Base-by-base conservation (phyloP, 345 rosid genomes). In the Lagerstroemia speciosa region DNA sequence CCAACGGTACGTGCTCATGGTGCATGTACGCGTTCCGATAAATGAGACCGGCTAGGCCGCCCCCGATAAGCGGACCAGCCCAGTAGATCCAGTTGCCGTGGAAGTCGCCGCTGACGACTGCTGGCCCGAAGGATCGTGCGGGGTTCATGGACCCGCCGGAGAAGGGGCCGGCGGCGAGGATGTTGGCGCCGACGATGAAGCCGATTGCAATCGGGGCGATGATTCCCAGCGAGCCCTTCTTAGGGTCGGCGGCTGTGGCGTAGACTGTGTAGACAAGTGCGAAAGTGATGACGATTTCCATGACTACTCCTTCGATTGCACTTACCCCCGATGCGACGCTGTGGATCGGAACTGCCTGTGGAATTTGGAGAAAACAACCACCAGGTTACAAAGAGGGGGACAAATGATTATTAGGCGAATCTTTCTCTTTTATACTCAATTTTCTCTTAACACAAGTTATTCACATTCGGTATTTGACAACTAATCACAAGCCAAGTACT, bases 141-240 rank as follows among this genome's bases (percentile, higher is more conserved):
- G 98, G 96, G 88, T 93, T 93, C 98, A 91, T 93, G 61, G 98
- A 90, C 24, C 96, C 97, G 27, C 96, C 97, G 0, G 96, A 91
- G 83, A 93, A 93, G 38, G 98, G 98, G 68, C 98, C 98, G 16
- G 92, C 94, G 0, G 96, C 98, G 69, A 89, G 74, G 73, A 90
- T 93, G 86, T 93, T 93, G 78, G 98, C 97, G 37, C 97, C 98
- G 2, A 93, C 97, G 11, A 93, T 89, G 82, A 93, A 84, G 2
- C 97, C 97, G 6, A 93, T 93, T 48, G 98, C 97, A 0, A 93
- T 84, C 50, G 97, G 98, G 43, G 97, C 96, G 45, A 91, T 89
- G 66, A 79, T 90, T 71, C 97, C 97, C 16, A 93, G 75, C 33
- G 94, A 84, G 19, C 98, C 97, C 76, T 87, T 93, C 84, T 91